These are phyloP conservation scores for Crithidia sp. DNA, from an alignment of 208 protist species.

Conservation along the genomic window DNA sequence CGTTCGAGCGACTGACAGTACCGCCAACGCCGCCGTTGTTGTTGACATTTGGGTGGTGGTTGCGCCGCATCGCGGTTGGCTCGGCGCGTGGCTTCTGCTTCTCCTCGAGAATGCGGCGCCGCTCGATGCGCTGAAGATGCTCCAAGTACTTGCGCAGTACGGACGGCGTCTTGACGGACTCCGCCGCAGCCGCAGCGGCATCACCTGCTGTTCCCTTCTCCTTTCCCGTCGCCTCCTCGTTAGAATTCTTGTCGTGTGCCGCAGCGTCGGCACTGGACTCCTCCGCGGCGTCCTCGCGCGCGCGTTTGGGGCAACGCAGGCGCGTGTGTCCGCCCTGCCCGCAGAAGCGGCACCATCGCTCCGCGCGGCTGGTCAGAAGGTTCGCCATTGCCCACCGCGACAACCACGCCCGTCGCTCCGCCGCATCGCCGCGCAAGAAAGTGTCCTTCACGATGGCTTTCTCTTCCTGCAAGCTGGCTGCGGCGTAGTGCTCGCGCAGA, in stretches of 20 bases:
- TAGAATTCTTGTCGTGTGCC: not conserved
- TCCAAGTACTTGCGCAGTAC: slow-evolving; percentile 53
- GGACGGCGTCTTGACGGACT: slow-evolving; percentile 3
- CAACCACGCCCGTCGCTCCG: slow-evolving; percentile 38
- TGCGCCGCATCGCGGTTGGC: slow-evolving; percentile 10
- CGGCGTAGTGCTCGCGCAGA: slow-evolving; percentile 42
- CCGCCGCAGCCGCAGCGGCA: not conserved
- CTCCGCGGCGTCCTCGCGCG: not conserved
- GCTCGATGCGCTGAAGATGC: slow-evolving; percentile 78
- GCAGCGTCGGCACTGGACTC: not conserved
- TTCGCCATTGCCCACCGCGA: slow-evolving; percentile 42
- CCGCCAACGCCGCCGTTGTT: slow-evolving; percentile 14
- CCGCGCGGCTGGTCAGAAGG: slow-evolving; percentile 47
- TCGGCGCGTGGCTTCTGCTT: slow-evolving; percentile 47
- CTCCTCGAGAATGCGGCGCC: slow-evolving; percentile 67
- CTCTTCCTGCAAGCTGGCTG: slow-evolving; percentile 27
- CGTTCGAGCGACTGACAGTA: not conserved
- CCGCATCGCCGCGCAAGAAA: slow-evolving; percentile 35
- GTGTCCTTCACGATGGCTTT: slow-evolving; percentile 13
- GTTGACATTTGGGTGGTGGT: slow-evolving; percentile 13
- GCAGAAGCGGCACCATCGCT: slow-evolving; percentile 80
- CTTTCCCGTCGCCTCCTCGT: not conserved
- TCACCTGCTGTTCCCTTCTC: not conserved
- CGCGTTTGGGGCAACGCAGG: slow-evolving; percentile 38
- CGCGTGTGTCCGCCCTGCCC: slow-evolving; percentile 68